Conservation (phyloP, 2,329 filamentous ascomycete genomes). For the Davidsoniella australis region DNA sequence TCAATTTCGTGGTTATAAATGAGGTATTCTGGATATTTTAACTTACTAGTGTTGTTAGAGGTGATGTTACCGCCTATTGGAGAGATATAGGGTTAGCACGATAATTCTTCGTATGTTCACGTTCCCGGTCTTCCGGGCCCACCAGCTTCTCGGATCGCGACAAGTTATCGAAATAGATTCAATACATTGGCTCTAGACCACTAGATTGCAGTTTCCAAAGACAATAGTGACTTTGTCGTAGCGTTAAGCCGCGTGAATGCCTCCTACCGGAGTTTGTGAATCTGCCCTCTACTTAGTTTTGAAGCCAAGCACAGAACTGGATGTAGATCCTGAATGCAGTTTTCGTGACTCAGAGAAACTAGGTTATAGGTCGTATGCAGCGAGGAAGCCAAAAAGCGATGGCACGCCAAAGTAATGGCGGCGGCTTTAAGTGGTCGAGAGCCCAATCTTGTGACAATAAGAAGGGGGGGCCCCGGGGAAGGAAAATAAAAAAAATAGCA, state of each 20-base stretch:
- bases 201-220: too few relatives aligned
- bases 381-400: too few relatives aligned
- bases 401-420: too few relatives aligned
- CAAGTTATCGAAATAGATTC: not conserved
- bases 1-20: not conserved
- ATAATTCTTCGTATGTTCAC: not conserved
- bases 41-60: conserved; percentile 77
- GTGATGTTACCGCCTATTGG: conserved; percentile 66
- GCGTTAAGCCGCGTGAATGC: too few relatives aligned
- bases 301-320: too few relatives aligned
- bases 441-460: too few relatives aligned
- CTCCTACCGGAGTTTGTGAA: too few relatives aligned
- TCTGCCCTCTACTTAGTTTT: too few relatives aligned
- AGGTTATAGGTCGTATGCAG: too few relatives aligned
- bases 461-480: not conserved
- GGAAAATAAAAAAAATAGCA: not conserved
- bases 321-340: too few relatives aligned
- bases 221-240: too few relatives aligned
- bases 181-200: not conserved
- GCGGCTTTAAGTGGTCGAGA: not conserved
- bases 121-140: not conserved
- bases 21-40: not conserved
- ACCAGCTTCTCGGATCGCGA: not conserved
- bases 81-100: conserved; percentile 18
- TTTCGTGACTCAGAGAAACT: not conserved